Base-by-base conservation (phyloP, 441 rosid genomes). In the Bocquillonia castaneifolia region DNA sequence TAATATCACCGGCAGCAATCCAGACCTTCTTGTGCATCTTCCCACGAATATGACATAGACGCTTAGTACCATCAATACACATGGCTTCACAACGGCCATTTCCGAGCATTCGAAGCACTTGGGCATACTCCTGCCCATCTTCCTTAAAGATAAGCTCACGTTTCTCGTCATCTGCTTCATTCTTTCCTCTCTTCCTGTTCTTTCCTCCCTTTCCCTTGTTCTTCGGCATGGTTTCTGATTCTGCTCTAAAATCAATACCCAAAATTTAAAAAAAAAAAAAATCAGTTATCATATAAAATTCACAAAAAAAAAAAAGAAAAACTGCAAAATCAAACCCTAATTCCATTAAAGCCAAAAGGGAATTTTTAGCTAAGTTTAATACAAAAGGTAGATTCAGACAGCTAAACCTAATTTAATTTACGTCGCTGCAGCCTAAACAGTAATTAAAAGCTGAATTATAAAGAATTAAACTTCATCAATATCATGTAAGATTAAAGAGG, bases 1-100 rank as follows among this genome's bases (percentile, higher is more conserved):
- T 78, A 40, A 90, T 85, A 70, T 90, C 96, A 52, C 94, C 94
- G 6, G 90, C 87, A 3, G 92, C 90, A 48, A 90, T 90, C 96
- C 93, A 90, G 32, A 90, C 96, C 76, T 90, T 90, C 78, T 88
- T 88, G 76, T 86, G 94, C 94, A 88, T 88, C 88, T 88, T 88
- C 10, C 94, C 91, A 15, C 91, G 86, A 69, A 88, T 88, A 72
- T 88, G 94, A 71, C 94, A 84, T 10, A 88, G 85, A 44, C 93
- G 89, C 45, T 83, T 88, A 59, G 74, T 71, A 3, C 88, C 86
- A n/a, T 88, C 93, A 17, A 86, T 86, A 74, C 91, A 88, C 83
- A 63, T 84, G 32, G 87, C 85, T 18, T 88, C 91, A 18, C 93
- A 88, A 5, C 91, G 75, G 10, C 93, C 93, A 67, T 88, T 86